Percentiles rank a stretch among this genome's conserved stretches.
These are phyloP conservation scores for Saposhnikovia divaricata DNA, from an alignment of 129 eudicot species.

Conservation along the genomic window DNA sequence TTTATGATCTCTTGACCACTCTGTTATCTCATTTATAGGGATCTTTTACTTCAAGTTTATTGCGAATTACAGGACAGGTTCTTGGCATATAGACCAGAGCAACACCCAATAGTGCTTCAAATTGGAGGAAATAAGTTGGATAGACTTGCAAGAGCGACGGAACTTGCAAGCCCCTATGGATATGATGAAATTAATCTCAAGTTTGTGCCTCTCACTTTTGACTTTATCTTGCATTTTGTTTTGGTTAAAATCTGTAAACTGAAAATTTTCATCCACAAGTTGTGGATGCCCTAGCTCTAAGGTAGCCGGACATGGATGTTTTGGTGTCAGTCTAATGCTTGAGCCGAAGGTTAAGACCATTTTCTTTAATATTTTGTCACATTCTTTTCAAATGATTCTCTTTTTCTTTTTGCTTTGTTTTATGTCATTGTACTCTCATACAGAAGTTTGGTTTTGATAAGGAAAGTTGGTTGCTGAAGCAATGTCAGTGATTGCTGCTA, in stretches of 20 bases:
- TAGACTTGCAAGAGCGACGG: constrained; percentile 82
- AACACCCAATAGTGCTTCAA: constrained; percentile 96
- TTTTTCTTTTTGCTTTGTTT: not conserved
- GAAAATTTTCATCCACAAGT: constrained; percentile 24
- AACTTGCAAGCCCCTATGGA: constrained; percentile 72
- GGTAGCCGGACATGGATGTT: constrained; percentile 98
- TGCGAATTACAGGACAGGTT: constrained; percentile 73
- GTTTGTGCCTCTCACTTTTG: constrained; percentile 33
- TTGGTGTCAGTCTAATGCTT: constrained; percentile 92
- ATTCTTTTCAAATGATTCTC: not conserved
- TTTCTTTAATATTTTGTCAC: constrained; percentile 15
- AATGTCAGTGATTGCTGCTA: constrained; percentile 91
- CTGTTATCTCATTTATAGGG: not conserved
- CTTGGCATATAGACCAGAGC: constrained; percentile 72
- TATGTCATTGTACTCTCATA: constrained; percentile 21
- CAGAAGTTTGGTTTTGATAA: constrained; percentile 32
- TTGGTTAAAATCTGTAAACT: constrained; percentile 12
- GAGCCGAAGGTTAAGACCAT: constrained; percentile 74
- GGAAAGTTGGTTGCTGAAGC: constrained; percentile 95
- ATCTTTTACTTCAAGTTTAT: constrained; percentile 14
- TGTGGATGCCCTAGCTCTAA: constrained; percentile 99
- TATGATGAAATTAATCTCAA: constrained; percentile 91
- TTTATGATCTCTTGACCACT: not conserved
- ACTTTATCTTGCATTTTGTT: constrained; percentile 4
- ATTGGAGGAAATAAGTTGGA: constrained; percentile 91